Conservation (phyloP, 495 filamentous ascomycete species). For the Aspergillus panamensis region DNA sequence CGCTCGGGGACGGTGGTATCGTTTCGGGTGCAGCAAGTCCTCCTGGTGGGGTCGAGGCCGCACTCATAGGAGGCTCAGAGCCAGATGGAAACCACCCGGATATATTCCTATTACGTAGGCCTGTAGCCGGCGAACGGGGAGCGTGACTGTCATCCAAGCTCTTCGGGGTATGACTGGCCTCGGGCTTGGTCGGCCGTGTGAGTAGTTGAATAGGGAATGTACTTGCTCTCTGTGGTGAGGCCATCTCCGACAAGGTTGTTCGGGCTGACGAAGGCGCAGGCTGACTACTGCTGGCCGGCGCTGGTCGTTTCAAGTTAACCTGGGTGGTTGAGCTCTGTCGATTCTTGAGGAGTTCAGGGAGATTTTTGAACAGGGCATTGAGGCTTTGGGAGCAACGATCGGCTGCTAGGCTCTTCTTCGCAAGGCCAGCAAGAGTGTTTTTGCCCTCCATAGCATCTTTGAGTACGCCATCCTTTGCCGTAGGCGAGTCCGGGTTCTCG, state of each 20-base stretch:
- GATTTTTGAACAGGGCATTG: slow-evolving; percentile 69
- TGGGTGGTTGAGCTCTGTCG: slow-evolving; percentile 42
- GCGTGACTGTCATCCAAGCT: slow-evolving; percentile 35
- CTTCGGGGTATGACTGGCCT: slow-evolving; percentile 24
- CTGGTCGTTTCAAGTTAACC: slow-evolving; percentile 45
- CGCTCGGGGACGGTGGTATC: slow-evolving; percentile 24
- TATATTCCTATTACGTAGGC: slow-evolving; percentile 20
- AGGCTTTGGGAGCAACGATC: slow-evolving; percentile 77
- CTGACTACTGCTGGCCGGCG: slow-evolving; percentile 26
- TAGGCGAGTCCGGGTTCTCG: slow-evolving; percentile 78
- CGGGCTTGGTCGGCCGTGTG: slow-evolving; percentile 18
- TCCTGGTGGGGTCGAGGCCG: slow-evolving; percentile 34
- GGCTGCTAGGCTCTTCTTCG: slow-evolving; percentile 81
- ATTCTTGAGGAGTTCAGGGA: slow-evolving; percentile 66
- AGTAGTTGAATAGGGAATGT: slow-evolving; percentile 45
- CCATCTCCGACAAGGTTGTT: slow-evolving; percentile 29
- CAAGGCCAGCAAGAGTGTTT: slow-evolving; percentile 71
- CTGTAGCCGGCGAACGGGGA: slow-evolving; percentile 17
- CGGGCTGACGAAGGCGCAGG: slow-evolving; percentile 25
- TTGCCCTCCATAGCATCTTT: slow-evolving; percentile 81
- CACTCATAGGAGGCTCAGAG: slow-evolving; percentile 31
- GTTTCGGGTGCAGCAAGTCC: slow-evolving; percentile 21
- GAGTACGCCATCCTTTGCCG: slow-evolving; percentile 70
- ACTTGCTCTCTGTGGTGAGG: slow-evolving; percentile 44
- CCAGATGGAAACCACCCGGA: slow-evolving; percentile 32